Evolutionary conservation across 345 rosid genomes (phyloP).

Genomic region (Aegle marmelos): DNA sequence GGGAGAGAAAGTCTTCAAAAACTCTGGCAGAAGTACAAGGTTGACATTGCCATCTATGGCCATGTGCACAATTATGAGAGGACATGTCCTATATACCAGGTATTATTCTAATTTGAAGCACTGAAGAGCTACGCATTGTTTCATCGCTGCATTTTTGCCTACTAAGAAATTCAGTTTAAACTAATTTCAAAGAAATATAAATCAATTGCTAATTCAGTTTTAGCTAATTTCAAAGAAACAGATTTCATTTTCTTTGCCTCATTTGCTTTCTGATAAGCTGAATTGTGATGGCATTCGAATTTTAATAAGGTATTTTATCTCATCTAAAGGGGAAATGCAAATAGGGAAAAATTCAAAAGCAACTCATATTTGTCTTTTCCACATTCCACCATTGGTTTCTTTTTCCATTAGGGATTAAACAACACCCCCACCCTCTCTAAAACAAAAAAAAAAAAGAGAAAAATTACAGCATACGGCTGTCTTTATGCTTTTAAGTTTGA

Average conservation of each 20-base stretch:
- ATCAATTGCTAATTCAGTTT: not conserved
- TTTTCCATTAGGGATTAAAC: not conserved
- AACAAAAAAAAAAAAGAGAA: not conserved
- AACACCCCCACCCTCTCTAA: too few relatives aligned
- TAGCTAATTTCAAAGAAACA: not conserved
- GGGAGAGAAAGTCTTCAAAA: slow-evolving; percentile 63
- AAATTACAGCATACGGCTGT: not conserved
- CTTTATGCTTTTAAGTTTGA: not conserved
- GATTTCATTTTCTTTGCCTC: not conserved
- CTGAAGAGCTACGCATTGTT: not conserved
- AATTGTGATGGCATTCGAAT: not conserved
- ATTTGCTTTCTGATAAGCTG: not conserved
- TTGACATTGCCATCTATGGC: slow-evolving; percentile 67
- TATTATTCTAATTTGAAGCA: slow-evolving; percentile 14
- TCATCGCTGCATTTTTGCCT: not conserved
- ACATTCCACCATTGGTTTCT: not conserved
- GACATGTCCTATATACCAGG: slow-evolving; percentile 74
- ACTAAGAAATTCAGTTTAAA: not conserved
- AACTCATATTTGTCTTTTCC: not conserved
- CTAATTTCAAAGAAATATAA: not conserved
- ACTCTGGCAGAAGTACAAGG: slow-evolving; percentile 79
- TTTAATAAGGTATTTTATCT: not conserved
- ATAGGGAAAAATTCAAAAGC: not conserved
- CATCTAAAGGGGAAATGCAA: too few relatives aligned
- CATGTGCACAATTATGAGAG: slow-evolving; percentile 77